Percentiles rank a stretch among this genome's conserved stretches.
Conservation (phyloP, 148 eudicot species). For the Tetragonia tetragonoides region DNA sequence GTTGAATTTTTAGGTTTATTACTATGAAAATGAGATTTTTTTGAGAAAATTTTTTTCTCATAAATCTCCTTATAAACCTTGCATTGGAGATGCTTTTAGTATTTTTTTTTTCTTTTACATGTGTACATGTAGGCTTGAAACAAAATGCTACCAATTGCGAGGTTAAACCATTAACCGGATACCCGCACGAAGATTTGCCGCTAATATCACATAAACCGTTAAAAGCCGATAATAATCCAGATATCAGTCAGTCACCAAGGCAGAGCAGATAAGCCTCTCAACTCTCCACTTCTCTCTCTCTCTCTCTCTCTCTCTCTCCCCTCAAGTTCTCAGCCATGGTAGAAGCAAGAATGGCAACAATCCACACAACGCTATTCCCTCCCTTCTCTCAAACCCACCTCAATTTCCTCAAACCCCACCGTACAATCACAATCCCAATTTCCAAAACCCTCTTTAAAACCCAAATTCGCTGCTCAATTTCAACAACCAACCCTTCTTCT, state of each 20-base stretch:
- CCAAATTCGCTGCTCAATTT: slow-evolving; percentile 41
- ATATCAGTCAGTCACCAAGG: neutral
- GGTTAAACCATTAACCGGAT: too few species aligned
- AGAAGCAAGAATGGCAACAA: slow-evolving; percentile 39
- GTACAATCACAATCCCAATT: neutral
- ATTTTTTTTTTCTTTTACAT: too few species aligned
- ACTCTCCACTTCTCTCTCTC: slow-evolving; percentile 5
- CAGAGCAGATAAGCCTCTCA: slow-evolving; percentile 38
- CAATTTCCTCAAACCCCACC: neutral
- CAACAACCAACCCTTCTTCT: slow-evolving; percentile 18
- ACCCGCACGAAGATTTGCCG: too few species aligned
- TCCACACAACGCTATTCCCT: slow-evolving; percentile 41
- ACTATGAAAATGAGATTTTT: too few species aligned
- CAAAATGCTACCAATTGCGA: too few species aligned
- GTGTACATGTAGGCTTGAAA: too few species aligned
- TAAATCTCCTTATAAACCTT: too few species aligned
- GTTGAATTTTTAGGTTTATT: too few species aligned
- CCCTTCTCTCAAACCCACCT: slow-evolving; percentile 25
- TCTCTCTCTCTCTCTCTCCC: neutral
- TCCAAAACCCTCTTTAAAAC: neutral
- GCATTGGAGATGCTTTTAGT: too few species aligned
- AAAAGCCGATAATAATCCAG: neutral
- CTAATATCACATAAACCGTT: neutral
- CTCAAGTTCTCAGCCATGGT: slow-evolving; percentile 40
- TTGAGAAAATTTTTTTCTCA: too few species aligned